Evolutionary conservation across 75 land plant species (phyloP), one percentile per base, ranked within the genome.

Genomic region (Pinus albicaulis): DNA sequence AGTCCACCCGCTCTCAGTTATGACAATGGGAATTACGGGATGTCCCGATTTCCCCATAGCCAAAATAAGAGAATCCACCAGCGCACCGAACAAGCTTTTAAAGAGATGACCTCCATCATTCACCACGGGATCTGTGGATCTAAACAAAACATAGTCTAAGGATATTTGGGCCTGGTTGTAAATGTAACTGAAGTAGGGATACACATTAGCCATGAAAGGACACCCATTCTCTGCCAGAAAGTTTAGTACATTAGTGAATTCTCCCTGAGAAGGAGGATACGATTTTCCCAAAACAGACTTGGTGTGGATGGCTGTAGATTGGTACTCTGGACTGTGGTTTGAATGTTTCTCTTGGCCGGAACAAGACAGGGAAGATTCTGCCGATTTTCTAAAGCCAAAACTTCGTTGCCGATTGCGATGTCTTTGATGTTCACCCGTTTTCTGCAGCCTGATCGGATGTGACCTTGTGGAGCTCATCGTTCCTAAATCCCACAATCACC

Each of bases 1-100:
- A 1, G 89, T 83, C 89, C 89, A 87, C n/a, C 86, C 89, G 14
- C 78, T 87, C 77, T 87, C 86, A 15, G 83, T 75, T 2, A 87
- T 79, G 8, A 81, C 81, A 2, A 87, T 38, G 7, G 24, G n/a
- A 2, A 83, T 59, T 11, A 14, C 12, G 19, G 58, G 53, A 23
- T 72, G 60, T 17, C 78, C 80, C 57, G 55, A 74, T 24, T 70
- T 77, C 72, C 73, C 83, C 81, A 87, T 73, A 14, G 86, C 86
- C 5, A 74, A 61, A 56, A 76, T 56, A 1, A 87, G 22, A 7
- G 89, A 80, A 59, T 87, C 89, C 12, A 84, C 23, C 56, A 81
- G 80, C 31, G 86, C 89, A 61, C 81, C 89, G 59, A 80, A 81
- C 16, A 87, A 73, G 78, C 73, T 83, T 24, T 36, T 44, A 68